Base-by-base conservation (phyloP, 768 basidiomycete genomes). In the Boletus barrowsii region DNA sequence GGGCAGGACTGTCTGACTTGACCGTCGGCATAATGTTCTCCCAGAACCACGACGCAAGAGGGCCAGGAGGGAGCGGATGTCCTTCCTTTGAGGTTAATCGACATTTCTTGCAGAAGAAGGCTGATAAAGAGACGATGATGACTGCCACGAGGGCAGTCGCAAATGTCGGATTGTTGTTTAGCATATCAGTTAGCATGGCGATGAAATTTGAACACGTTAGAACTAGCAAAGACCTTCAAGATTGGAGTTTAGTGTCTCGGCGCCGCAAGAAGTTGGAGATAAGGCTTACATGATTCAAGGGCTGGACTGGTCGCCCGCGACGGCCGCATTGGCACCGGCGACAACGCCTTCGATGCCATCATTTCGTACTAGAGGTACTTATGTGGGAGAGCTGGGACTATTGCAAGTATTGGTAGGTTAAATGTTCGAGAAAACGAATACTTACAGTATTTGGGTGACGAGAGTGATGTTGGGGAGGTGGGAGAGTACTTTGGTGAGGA, bases 401-500 rank as follows among this genome's bases (percentile, higher is more conserved):
- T n/a, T 7, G 54, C 24, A 55, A 46, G 53, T 43, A n/a, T 53
- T 56, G 56, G 46, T 66, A 60, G 4, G 9, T 49, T 29, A 18
- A 52, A 29, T 11, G 7, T 24, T 4, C 22, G 3, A 1, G 13
- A 22, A 20, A 48, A 22, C 0, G 22, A 7, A 11, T 5, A 77
- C 90, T 59, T 72, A 92, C 91, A 93, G 69, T 92, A 93, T 81
- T 88, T 90, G 51, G 95, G 95, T 35, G 93, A 95, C 3, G 94
- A 82, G 0, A 93, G 94, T 3, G 91, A 93, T 9, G 87, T 83
- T 69, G 95, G 95, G 5, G 93, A 95, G 0, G 95, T 93, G 3
- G 95, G 95, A 11, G 92, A 94, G 71, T 94, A 97, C 64, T 87
- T 90, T 8, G 93, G 93, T 30, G 92, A 94, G 5, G 93, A 84